Evolutionary conservation across 2,329 filamentous ascomycete genomes (phyloP).

Genomic region (Cladosporium phlei): DNA sequence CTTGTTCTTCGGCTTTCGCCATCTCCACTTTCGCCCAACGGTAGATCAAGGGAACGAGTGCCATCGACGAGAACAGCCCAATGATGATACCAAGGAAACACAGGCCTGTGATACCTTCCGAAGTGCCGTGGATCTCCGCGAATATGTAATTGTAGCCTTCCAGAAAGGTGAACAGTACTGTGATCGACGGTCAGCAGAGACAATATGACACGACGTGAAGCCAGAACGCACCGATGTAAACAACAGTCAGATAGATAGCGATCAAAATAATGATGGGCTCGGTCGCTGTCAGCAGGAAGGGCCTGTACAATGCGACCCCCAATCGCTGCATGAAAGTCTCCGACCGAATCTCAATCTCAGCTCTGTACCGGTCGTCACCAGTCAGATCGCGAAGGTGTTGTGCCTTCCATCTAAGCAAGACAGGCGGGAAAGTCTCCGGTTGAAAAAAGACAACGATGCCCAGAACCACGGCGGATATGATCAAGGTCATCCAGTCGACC

Average conservation of each 20-base stretch:
- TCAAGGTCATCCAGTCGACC: constrained; percentile 39
- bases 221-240: constrained; percentile 45
- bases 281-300: constrained; percentile 26
- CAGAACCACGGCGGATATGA: constrained; percentile 23
- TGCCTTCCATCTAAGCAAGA: constrained; percentile 31
- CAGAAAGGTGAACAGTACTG: constrained; percentile 53
- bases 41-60: constrained; percentile 38
- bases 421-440: constrained; percentile 47
- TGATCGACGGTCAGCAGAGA: constrained; percentile 55
- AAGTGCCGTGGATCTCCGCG: constrained; percentile 38
- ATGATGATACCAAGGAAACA: constrained; percentile 31
- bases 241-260: constrained; percentile 47
- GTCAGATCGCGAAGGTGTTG: constrained; percentile 26
- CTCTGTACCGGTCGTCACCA: constrained; percentile 18
- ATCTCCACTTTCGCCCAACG: constrained; percentile 42
- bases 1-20: constrained; percentile 36
- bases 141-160: constrained; percentile 51
- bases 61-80: constrained; percentile 40
- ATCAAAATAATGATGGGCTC: constrained; percentile 46
- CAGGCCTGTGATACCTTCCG: constrained; percentile 38
- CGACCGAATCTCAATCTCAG: constrained; percentile 4
- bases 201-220: constrained; percentile 45
- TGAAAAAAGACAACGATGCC: constrained; percentile 36
- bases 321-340: constrained; percentile 17
- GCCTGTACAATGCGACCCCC: constrained; percentile 13